These are phyloP conservation scores for Naegleria lovaniensis DNA, from an alignment of 208 protist species.

Conservation along the genomic window DNA sequence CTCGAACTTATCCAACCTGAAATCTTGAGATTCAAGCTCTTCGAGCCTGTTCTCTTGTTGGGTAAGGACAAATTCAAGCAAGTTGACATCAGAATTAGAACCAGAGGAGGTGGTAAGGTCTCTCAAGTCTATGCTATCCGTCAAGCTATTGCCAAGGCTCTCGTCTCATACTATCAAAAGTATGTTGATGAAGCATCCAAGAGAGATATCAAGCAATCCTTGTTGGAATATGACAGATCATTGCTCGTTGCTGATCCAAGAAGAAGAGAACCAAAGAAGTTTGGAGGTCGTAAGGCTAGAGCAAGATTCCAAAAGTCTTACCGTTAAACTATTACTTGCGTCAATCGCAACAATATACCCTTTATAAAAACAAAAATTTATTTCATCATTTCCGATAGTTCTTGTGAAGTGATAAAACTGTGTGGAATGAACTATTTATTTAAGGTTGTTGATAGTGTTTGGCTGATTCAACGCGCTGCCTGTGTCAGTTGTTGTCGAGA, in stretches of 20 bases:
- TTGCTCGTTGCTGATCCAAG: constrained; percentile 98
- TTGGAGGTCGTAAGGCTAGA: constrained; percentile 97
- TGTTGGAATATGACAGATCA: constrained; percentile 93
- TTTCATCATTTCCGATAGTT: too few relatives aligned
- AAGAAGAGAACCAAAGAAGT: constrained; percentile 99
- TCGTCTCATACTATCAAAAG: constrained; percentile 99
- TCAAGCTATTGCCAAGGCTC: constrained; percentile 97
- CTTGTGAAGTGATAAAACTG: too few relatives aligned
- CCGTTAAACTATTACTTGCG: constrained; percentile 72
- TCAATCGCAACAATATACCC: too few relatives aligned
- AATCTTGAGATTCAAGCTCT: constrained; percentile 93
- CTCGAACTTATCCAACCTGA: constrained; percentile 93
- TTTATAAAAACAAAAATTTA: too few relatives aligned
- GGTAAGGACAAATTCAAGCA: constrained; percentile 82
- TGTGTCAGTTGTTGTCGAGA: too few relatives aligned
- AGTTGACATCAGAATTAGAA: constrained; percentile 94
- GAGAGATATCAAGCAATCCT: constrained; percentile 93
- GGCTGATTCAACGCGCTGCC: too few relatives aligned
- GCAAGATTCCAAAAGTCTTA: constrained; percentile 99
- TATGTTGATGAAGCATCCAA: constrained; percentile 91
- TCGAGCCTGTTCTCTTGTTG: constrained; percentile 92
- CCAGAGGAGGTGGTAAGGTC: constrained; percentile 94
- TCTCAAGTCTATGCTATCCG: constrained; percentile 97
- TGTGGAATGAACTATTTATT: too few relatives aligned
- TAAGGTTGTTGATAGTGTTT: too few relatives aligned